Evolutionary conservation across 2,329 filamentous ascomycete genomes (phyloP), one percentile per base, ranked within the genome.

Genomic region (Penicillium nordicum): DNA sequence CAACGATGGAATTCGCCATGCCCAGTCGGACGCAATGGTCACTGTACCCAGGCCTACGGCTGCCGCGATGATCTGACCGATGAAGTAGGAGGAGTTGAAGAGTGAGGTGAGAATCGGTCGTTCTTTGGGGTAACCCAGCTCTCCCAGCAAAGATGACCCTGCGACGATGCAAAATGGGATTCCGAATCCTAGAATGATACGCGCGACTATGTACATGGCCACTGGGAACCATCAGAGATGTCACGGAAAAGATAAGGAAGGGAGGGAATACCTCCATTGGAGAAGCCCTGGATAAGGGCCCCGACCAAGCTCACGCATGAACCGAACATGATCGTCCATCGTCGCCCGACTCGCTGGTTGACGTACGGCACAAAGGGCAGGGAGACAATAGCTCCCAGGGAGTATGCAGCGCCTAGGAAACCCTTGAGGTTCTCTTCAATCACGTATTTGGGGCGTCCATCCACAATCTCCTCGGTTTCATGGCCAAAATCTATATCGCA

Each of bases 151-250:
- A 34, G 80, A 78, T 1, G 83, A 81, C 5, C 81, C 83, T 2
- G 82, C 80, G 34, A 85, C 80, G 58, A 85, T 85, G 57, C 79
- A 81, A 61, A 82, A 84, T 0, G 82, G 80, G 46, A 86, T 83
- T n/a, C 84, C 84, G 25, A 82, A 80, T 16, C 84, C 84, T n/a
- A 86, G 79, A 27, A 86, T 73, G 56, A 84, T 77, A 53, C 84
- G 81, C 12, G 84, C 77, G 21, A 85, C 71, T 59, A 86, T 81
- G 63, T 84, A 87, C 83, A 85, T 86, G 37, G 69, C 80, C 30
- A 77, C 79, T 82, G 12, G 27, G 27, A 45, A 40, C 2, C 8
- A 41, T 58, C 16, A 53, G 23, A 29, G 3, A 27, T 36, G 36
- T 40, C 11, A 53, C 38, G 29, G 7, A 27, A 40, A 36, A 3